Base-by-base conservation (phyloP, 495 filamentous ascomycete genomes). In the Opeltia flavorubescens region DNA sequence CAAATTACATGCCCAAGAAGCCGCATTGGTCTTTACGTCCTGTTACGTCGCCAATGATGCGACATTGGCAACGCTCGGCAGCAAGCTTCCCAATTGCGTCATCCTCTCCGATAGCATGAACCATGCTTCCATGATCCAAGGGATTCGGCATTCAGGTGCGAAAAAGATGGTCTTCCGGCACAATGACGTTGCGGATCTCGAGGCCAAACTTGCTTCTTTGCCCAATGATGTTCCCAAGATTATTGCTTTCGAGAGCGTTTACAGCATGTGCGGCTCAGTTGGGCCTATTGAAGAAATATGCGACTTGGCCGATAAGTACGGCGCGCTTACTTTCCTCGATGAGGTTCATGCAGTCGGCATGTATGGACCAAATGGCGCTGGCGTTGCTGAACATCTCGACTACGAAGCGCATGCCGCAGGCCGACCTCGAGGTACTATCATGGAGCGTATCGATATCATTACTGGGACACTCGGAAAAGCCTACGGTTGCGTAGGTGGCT, bases 31-130 rank as follows among this genome's bases (percentile, higher is more conserved):
- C 24, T 98, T 98, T 62, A 86, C 84, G 48, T 95, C 89, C 7
- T 98, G 91, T 72, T 98, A 86, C 55, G 91, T 98, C 31, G 91
- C 91, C 54, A 98, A 98, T 58, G 91, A 98, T 69, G 93, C 93
- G 23, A 96, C 93, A 0, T 79, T 98, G 23, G 91, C 91, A 8
- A 98, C 91, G 4, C 71, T 98, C 18, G 91, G 91, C 5, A 93
- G 86, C 62, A 96, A 96, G 66, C 67, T 98, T 58, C 93, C 91
- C 9, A 78, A 94, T 55, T 98, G 91, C 63, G 91, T 98, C 20
- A 93, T 95, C 48, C 66, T 98, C 5, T 94, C 86, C 9, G 91
- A 98, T 66, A 89, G 82, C 59, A 69, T 95, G 54, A 98, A 98
- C 59, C 91, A 98, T 61, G 91, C 93, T 15, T 95, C 88, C 18